phyloP scores from a whole-genome alignment of 345 rosid genomes.

The Aethionema arabicum region DNA sequence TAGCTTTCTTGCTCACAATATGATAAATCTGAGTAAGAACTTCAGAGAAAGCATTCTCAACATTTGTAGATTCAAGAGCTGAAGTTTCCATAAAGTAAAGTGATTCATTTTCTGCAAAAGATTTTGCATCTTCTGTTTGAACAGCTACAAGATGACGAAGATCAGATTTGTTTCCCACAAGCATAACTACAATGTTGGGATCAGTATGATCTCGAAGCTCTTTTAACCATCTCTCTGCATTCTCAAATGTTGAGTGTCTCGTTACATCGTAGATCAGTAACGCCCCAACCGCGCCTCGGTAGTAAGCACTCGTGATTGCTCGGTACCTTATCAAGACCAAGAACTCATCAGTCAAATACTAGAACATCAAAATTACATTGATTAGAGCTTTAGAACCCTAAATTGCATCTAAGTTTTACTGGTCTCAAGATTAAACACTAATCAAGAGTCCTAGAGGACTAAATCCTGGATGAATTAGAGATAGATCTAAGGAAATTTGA shows the following conservation, averaged over 20 bases:
- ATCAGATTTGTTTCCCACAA: constrained; percentile 85
- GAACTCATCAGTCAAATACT: no score
- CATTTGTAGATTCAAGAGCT: constrained; percentile 83
- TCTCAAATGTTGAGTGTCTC: constrained; percentile 84
- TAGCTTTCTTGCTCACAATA: constrained; percentile 83
- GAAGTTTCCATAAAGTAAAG: constrained; percentile 96
- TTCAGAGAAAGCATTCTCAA: constrained; percentile 85
- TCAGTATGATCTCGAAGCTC: constrained; percentile 93
- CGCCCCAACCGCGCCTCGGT: constrained; percentile 93
- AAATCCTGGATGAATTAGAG: no score
- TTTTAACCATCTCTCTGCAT: constrained; percentile 90
- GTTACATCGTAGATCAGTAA: constrained; percentile 86
- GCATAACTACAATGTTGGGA: constrained; percentile 92
- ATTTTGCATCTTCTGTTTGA: constrained; percentile 75
- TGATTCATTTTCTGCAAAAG: constrained; percentile 78
- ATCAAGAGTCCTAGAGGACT: no score
- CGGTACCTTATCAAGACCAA: constrained; percentile 56
- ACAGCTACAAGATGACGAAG: constrained; percentile 92
- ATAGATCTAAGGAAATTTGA: no score
- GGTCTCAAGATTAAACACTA: no score
- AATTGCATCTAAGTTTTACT: no score
- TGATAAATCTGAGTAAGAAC: constrained; percentile 83
- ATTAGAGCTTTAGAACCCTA: no score
- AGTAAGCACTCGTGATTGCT: constrained; percentile 94
- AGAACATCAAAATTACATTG: no score